Evolutionary conservation across 805 yeast genomes (phyloP).

Genomic region (Ogataea trehaloabstinens): DNA sequence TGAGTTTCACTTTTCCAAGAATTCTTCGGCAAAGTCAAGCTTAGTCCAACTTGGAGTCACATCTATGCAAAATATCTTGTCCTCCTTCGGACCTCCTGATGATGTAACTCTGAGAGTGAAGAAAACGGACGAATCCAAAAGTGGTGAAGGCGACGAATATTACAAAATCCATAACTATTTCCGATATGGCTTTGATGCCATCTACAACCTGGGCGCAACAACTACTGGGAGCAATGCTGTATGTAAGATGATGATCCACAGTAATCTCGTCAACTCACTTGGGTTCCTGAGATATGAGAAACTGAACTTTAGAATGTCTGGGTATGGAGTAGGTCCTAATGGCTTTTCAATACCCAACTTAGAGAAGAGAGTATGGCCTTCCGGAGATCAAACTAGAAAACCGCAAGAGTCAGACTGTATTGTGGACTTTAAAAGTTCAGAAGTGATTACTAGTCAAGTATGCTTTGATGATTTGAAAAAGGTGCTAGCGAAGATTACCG

Average conservation of each 20-base stretch:
- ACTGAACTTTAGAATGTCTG: slow-evolving; percentile 33
- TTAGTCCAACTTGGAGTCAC: slow-evolving; percentile 39
- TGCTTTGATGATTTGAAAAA: slow-evolving; percentile 1
- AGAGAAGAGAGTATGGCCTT: not conserved
- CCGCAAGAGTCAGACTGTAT: not conserved
- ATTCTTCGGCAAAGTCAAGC: slow-evolving; percentile 21
- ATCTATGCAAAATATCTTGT: slow-evolving; percentile 47
- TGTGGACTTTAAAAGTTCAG: not conserved
- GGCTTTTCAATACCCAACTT: not conserved
- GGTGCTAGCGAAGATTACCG: not conserved
- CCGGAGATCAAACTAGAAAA: not conserved
- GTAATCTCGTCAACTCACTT: slow-evolving; percentile 50
- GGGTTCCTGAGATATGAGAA: slow-evolving; percentile 55
- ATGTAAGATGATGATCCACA: slow-evolving; percentile 48
- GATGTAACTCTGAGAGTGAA: slow-evolving; percentile 40
- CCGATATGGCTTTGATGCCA: slow-evolving; percentile 50
- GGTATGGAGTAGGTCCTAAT: not conserved
- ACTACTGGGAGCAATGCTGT: slow-evolving; percentile 34
- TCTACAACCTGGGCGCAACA: slow-evolving; percentile 40
- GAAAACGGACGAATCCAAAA: slow-evolving; percentile 37
- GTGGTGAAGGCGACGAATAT: slow-evolving; percentile 8
- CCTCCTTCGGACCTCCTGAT: slow-evolving; percentile 55
- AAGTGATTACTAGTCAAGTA: slow-evolving; percentile 1
- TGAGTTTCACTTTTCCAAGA: slow-evolving; percentile 24
- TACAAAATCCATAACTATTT: slow-evolving; percentile 55